phyloP scores from a whole-genome alignment of 805 yeast genomes.

The Wickerhamiella brachini region DNA sequence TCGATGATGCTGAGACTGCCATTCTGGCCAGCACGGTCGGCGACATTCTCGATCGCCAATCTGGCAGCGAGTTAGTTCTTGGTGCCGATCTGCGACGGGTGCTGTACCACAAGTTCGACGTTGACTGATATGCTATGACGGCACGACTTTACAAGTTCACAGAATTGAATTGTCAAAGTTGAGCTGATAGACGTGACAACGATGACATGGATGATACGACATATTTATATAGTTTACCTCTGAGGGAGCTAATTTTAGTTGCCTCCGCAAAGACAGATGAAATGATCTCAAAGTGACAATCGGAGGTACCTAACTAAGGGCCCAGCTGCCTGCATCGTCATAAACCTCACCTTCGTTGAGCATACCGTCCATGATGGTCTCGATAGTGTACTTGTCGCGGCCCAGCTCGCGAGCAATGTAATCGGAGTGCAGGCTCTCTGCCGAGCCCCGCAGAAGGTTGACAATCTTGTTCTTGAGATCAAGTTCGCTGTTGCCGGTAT shows the following conservation, averaged over 20 bases:
- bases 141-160: too few species aligned
- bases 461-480: slow-evolving; percentile 6
- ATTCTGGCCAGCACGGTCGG: slow-evolving; percentile 9
- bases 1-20: slow-evolving; percentile 10
- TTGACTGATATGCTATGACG: too few species aligned
- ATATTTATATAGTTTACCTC: too few species aligned
- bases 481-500: not conserved
- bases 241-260: too few species aligned
- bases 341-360: slow-evolving; percentile 6
- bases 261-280: too few species aligned
- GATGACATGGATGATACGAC: too few species aligned
- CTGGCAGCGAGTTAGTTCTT: slow-evolving; percentile 16
- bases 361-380: slow-evolving; percentile 1
- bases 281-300: too few species aligned
- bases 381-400: slow-evolving; percentile 1
- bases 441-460: slow-evolving; percentile 5
- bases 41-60: slow-evolving; percentile 10
- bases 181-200: too few species aligned
- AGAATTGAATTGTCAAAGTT: too few species aligned
- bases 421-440: slow-evolving; percentile 9
- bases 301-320: not conserved
- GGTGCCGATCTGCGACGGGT: slow-evolving; percentile 8
- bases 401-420: slow-evolving; percentile 9
- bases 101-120: slow-evolving; percentile 1
- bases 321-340: slow-evolving; percentile 7